Evolutionary conservation across 768 basidiomycete species (phyloP).

Genomic region (Polyporus arcularius): DNA sequence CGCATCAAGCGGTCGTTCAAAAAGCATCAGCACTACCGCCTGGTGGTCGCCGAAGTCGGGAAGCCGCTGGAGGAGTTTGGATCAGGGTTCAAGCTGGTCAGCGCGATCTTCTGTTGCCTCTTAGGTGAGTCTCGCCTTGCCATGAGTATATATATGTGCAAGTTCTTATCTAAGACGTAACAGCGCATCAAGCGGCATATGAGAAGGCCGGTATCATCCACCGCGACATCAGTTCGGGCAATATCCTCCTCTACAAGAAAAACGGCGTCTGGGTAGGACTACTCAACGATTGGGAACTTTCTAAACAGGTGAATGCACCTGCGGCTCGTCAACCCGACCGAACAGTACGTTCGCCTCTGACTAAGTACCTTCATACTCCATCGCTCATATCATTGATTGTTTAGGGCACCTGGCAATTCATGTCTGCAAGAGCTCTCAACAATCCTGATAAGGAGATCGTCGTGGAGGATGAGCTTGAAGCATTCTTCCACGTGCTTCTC

Average conservation of each 20-base stretch:
- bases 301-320: background rate
- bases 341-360: background rate
- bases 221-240: slow-evolving; percentile 11
- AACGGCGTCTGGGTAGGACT: background rate
- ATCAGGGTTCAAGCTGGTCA: background rate
- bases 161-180: background rate
- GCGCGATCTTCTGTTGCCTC: background rate
- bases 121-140: background rate
- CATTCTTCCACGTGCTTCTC: slow-evolving; percentile 10
- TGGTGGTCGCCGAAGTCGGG: slow-evolving; percentile 15
- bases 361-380: background rate
- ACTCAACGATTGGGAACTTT: slow-evolving; percentile 16
- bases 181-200: slow-evolving; percentile 2
- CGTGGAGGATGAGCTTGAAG: slow-evolving; percentile 10
- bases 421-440: background rate
- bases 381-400: background rate
- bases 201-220: background rate
- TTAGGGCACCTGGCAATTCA: slow-evolving; percentile 13
- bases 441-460: background rate
- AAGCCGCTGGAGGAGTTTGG: slow-evolving; percentile 5
- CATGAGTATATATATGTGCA: background rate
- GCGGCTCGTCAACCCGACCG: background rate
- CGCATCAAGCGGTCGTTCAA: background rate
- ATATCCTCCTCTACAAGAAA: background rate
- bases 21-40: slow-evolving; percentile 15